Evolutionary conservation across 2,329 filamentous ascomycete species (phyloP).

Genomic region (Stagonosporopsis cucurbitacearum): DNA sequence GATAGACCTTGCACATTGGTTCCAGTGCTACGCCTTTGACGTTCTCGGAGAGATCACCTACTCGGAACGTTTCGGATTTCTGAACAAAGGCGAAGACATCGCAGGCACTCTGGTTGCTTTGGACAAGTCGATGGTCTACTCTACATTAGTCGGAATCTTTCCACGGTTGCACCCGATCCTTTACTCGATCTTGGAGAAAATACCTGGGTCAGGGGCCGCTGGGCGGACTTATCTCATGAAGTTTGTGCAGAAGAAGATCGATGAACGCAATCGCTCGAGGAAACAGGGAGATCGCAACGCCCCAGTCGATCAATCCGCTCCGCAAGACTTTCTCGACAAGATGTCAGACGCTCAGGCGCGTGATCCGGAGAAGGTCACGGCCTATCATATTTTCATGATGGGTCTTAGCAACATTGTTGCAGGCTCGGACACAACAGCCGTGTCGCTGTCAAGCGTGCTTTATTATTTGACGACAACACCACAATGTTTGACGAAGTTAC

Average conservation of each 20-base stretch:
- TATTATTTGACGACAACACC: constrained; percentile 32
- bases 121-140: constrained; percentile 27
- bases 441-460: constrained; percentile 40
- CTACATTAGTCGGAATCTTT: constrained; percentile 26
- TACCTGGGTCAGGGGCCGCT: constrained; percentile 5
- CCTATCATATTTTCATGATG: constrained; percentile 48
- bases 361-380: constrained; percentile 47
- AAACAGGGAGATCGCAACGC: not conserved
- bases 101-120: constrained; percentile 49
- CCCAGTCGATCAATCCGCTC: not conserved
- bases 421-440: constrained; percentile 54
- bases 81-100: constrained; percentile 45
- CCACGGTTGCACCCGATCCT: constrained; percentile 18
- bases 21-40: constrained; percentile 53
- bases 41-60: constrained; percentile 48
- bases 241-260: constrained; percentile 13
- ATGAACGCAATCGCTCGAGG: not conserved
- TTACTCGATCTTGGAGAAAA: constrained; percentile 16
- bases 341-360: constrained; percentile 45
- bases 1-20: constrained; percentile 49
- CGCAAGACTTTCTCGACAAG: constrained; percentile 47
- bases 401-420: constrained; percentile 48
- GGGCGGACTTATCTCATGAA: constrained; percentile 19
- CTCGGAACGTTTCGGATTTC: constrained; percentile 47
- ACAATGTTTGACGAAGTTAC: constrained; percentile 17